phyloP scores from a whole-genome alignment of 73 alveolate species.

The Paramecium pentaurelia region DNA sequence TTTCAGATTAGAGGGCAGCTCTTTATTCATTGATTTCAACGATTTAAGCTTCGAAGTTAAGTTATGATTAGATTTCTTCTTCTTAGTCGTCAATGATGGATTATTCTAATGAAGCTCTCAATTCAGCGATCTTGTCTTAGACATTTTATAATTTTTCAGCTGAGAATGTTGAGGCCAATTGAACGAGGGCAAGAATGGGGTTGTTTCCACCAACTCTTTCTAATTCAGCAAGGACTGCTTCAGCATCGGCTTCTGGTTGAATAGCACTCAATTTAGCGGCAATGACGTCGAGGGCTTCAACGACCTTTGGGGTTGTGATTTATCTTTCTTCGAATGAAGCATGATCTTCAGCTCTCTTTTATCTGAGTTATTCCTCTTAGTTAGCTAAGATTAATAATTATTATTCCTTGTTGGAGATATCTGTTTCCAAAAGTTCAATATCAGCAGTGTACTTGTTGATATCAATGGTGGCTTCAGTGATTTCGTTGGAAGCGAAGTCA shows the following conservation, averaged over 20 bases:
- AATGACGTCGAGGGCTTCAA: conserved; percentile 53
- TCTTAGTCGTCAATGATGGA: conserved; percentile 26
- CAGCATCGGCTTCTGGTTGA: conserved; percentile 54
- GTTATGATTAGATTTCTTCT: conserved; percentile 31
- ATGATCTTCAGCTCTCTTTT: conserved; percentile 32
- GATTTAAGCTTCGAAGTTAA: background rate
- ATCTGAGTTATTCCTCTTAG: conserved; percentile 36
- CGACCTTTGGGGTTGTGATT: conserved; percentile 31
- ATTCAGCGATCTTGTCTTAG: conserved; percentile 41
- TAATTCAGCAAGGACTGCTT: conserved; percentile 46
- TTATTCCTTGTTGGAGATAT: background rate
- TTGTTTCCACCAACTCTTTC: conserved; percentile 16
- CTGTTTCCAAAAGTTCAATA: background rate
- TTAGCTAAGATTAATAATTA: background rate
- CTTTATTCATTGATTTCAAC: conserved; percentile 31
- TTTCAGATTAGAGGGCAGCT: background rate
- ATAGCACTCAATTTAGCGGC: conserved; percentile 39
- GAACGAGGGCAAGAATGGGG: conserved; percentile 40
- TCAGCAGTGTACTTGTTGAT: conserved; percentile 1
- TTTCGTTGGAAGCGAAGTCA: conserved; percentile 51
- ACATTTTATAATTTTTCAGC: conserved; percentile 37
- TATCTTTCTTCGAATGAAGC: conserved; percentile 4
- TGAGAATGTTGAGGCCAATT: conserved; percentile 46
- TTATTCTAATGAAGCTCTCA: conserved; percentile 45
- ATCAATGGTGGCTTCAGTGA: conserved; percentile 42